Percentiles rank a stretch among this genome's conserved stretches.
phyloP scores from a whole-genome alignment of 805 yeast genomes.

The Scheffersomyces stipitis region DNA sequence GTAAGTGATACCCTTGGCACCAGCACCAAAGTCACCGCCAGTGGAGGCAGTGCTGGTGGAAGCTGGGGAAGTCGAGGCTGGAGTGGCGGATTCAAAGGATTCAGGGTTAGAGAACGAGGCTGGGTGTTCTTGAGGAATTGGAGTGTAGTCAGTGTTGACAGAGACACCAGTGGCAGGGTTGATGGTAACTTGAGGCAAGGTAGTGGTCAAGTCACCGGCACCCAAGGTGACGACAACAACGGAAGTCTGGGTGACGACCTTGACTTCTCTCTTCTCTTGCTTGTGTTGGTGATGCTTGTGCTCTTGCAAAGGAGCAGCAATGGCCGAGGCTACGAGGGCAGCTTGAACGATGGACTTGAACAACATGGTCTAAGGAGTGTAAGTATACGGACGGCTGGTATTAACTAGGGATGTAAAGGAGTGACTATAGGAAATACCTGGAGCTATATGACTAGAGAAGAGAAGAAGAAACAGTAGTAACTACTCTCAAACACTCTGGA shows the following conservation, averaged over 20 bases:
- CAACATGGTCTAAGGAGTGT: slow-evolving; percentile 10
- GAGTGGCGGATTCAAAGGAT: slow-evolving; percentile 8
- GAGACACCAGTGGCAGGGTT: slow-evolving; percentile 13
- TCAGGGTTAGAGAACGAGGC: slow-evolving; percentile 8
- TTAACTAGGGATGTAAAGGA: slow-evolving; percentile 33
- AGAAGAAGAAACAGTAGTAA: slow-evolving; percentile 8
- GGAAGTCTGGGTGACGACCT: slow-evolving; percentile 48
- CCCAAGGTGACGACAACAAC: slow-evolving; percentile 50
- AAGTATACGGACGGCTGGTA: slow-evolving; percentile 14
- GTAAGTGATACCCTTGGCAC: slow-evolving; percentile 75
- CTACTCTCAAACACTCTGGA: too few relatives aligned
- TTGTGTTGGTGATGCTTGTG: slow-evolving; percentile 52
- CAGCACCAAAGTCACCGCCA: slow-evolving; percentile 12
- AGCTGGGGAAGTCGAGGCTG: slow-evolving; percentile 6
- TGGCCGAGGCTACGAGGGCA: slow-evolving; percentile 47
- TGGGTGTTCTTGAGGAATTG: slow-evolving; percentile 6
- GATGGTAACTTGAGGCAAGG: slow-evolving; percentile 6
- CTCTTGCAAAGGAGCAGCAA: slow-evolving; percentile 56
- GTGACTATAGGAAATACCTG: slow-evolving; percentile 34
- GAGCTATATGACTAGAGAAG: slow-evolving; percentile 14
- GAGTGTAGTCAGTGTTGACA: slow-evolving; percentile 7
- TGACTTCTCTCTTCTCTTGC: slow-evolving; percentile 56
- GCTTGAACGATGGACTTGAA: slow-evolving; percentile 42
- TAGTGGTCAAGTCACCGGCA: slow-evolving; percentile 24
- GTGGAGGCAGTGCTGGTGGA: slow-evolving; percentile 7